Base-by-base conservation (phyloP, 2,329 filamentous ascomycete species). In the Aureobasidium sp. region DNA sequence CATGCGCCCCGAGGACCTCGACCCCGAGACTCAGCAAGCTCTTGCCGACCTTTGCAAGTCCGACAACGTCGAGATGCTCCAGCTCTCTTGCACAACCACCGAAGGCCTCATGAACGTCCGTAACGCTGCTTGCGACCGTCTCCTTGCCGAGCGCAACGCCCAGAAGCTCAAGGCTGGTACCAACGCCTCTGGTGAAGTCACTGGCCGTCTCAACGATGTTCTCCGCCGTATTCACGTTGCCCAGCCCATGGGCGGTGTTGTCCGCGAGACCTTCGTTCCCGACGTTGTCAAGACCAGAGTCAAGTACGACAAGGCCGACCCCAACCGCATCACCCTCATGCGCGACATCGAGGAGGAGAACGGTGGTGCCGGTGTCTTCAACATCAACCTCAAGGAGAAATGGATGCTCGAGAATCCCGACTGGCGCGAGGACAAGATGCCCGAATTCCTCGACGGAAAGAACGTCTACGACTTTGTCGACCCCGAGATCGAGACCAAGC, bases 401-500 rank as follows among this genome's bases (percentile, higher is more conserved):
- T 99, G 96, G 75, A 77, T 91, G 17, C 85, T 97, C 65, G 90
- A 89, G 66, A 85, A 97, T 73, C 85, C 88, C 45, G 91, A 94
- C 63, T 97, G 94, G 94, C 96, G 96, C 75, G 85, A 96, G 73
- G 95, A 99, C 79, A 91, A 89, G 77, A 89, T 97, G 61, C 94
- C 94, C 35, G 94, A 99, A 76, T 82, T 97, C 53, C 89, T 92
- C 75, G 87, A 97, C 72, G 94, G 94, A 75, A 92, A 93, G 82
- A 99, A 99, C 75, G 90, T 99, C 62, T 94, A 93, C 78, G 94
- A 99, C 76, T 99, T 90, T 75, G 86, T 99, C 71, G 94, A 97
- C 71, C 92, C 93, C 1, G 95, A 99, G 61, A 99, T 99, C 72
- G 94, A 96, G 71, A 83, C 86, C 67, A 97, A 96, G 80, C 84